Base-by-base conservation (phyloP, 1,284 basidiomycete genomes). In the Pulveroboletus ridleyi region DNA sequence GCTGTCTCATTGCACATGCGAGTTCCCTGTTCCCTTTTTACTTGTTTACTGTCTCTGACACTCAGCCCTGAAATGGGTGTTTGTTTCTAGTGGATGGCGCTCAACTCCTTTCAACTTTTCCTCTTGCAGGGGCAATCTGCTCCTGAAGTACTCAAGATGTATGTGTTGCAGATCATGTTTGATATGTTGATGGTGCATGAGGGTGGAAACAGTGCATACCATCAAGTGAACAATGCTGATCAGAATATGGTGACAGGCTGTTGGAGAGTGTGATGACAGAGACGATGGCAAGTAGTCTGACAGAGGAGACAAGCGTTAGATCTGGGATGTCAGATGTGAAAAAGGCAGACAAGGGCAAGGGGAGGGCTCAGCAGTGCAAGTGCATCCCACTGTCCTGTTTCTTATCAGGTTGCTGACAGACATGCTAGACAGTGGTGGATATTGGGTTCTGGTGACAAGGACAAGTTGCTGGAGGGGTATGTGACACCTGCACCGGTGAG, bases 161-260 rank as follows among this genome's bases (percentile, higher is more conserved):
- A 92, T 67, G 90, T 96, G 6, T 81, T 98, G 20, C 91, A 96
- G 72, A 87, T 95, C 63, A 84, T 98, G 23, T 96, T 98, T 74
- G 97, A 99, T 76, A 80, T 98, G 64, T 79, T 99, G 68, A 91
- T 98, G 83, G 89, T 96, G 61, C 95, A 99, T 72, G 95, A 95
- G 75, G 74, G 5, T 77, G 74, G 68, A 86, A 86, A 66, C 77
- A 85, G 85, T 85, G 18, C 14, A 9, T 7, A 33, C 41, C n/a
- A 18, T 33, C 14, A 6, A 33, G 20, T 10, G 10, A 23, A n/a
- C 6, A 44, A 33, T 46, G 46, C 54, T 69, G 49, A 63, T 14
- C 15, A 1, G 18, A 13, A n/a, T 23, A 58, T 46, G 33, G 5
- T 4, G 18, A 56, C 66, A 86, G 85, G 66, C 79, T 83, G 62